Evolutionary conservation across 805 yeast genomes (phyloP), one percentile per base, ranked within the genome.

Genomic region (Myxozyma geophila): DNA sequence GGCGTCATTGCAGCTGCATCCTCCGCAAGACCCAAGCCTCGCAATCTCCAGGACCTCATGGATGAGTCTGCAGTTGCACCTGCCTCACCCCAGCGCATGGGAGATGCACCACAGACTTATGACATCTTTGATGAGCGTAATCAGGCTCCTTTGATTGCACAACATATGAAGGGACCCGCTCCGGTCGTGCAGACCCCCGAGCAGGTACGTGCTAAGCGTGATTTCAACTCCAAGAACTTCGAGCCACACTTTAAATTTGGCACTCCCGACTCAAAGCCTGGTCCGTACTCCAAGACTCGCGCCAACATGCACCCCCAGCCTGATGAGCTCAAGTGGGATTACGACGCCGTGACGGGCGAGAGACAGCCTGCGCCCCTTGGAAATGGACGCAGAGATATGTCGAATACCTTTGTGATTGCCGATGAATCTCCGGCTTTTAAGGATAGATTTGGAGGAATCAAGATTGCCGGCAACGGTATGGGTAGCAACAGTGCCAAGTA

Each of bases 281-380:
- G 44, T 23, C 67, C 64, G 10, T 59, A 58, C 41, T 57, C 65
- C 23, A 61, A 64, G 65, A 64, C 67, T 2, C 53, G 69, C 23
- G 59, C 69, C 1, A 60, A 63, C 47, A 66, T 66, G 69, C 58
- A 60, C 47, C 69, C 69, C 37, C 68, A 65, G 54, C 69, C 69
- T 12, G 69, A 54, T 17, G 65, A 57, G 41, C 58, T 53, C 7
- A n/a, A 47, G 3, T 66, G 69, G 67, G 57, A 66, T 36, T 59
- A 63, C 50, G 54, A 56, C 40, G 39, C 51, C 33, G 49, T 36
- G 39, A 41, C 52, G 36, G 59, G 36, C 10, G 50, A n/a, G 19
- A 43, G 41, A 9, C 47, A 54, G 46, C 53, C 57, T n/a, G 46
- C 36, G 19, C 62, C 48, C 3, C 13, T 35, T 12, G 62, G 67